A percentile compares a stretch with the other conserved stretches of the same genome.
phyloP scores from a whole-genome alignment of 1,284 basidiomycete genomes.

The Austropuccinia psidii region DNA sequence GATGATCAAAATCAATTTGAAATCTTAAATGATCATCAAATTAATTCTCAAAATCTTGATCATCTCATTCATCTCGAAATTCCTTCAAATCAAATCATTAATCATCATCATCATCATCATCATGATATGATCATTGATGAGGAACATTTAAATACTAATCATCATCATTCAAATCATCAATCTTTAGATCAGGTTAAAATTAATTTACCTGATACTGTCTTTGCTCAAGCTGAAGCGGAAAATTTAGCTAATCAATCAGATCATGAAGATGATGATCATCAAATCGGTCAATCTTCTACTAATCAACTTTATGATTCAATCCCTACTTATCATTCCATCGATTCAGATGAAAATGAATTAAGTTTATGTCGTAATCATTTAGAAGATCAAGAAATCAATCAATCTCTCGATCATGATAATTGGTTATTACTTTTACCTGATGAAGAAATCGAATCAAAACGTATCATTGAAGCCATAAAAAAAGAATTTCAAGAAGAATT shows the following conservation, averaged over 20 bases:
- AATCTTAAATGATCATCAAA: neutral
- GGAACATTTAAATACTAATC: no score
- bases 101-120: neutral
- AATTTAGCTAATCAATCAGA: conserved; percentile 58
- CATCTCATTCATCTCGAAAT: neutral
- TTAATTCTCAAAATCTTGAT: neutral
- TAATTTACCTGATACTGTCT: conserved; percentile 2
- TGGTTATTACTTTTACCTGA: conserved; percentile 58
- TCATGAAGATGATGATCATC: conserved; percentile 55
- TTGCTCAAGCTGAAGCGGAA: conserved; percentile 15
- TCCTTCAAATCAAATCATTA: neutral
- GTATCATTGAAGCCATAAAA: conserved; percentile 47
- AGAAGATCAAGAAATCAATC: no score
- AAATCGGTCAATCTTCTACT: no score
- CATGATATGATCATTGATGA: conserved; percentile 19
- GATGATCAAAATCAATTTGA: conserved; percentile 12
- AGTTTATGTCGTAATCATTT: conserved; percentile 30
- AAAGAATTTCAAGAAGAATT: conserved; percentile 54
- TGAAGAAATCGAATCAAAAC: conserved; percentile 43
- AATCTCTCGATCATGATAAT: conserved; percentile 51
- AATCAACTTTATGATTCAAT: conserved; percentile 38
- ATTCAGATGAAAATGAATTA: conserved; percentile 36
- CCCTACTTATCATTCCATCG: neutral
- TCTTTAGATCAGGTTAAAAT: neutral
- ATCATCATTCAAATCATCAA: no score